Base-by-base conservation (phyloP, 345 rosid genomes). In the Brassica nigra region DNA sequence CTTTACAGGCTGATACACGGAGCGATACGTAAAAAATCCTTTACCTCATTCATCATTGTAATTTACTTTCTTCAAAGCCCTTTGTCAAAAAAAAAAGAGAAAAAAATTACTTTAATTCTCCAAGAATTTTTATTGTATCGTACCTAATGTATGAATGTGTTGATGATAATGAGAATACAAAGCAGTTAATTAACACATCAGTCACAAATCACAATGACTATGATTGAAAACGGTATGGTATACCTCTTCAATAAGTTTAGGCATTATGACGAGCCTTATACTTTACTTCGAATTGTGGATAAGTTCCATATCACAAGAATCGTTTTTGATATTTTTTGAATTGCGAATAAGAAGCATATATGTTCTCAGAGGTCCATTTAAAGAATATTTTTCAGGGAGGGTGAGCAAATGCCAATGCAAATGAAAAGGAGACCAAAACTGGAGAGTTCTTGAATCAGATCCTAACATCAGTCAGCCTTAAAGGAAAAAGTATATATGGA, bases 1-100 rank as follows among this genome's bases (percentile, higher is more conserved):
- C 63, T 82, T 85, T 36, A 62, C 89, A 95, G 99, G 97, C 83
- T 29, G 97, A 88, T 83, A 82, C 77, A 49, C 91, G 99, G 97
- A 95, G 99, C 8, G 76, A 80, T 75, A 70, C 36, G 2, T 80
- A 28, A 80, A 23, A 23, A 27, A 7, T 6, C 39, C 68, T 59
- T 66, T 20, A 18, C 57, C 61, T 29, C 63, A 8, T 16, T 78
- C 61, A 0, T 16, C 33, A 29, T 8, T 71, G 18, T 33, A 52
- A 28, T 9, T 14, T 31, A n/a, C 15, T 58, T 66, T 61, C 54
- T 23, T 23, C 27, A 23, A 23, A 23, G 27, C 27, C 27, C 27
- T 23, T 23, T 23, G 27, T 23, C 27, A 23, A 23, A 23, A 23
- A 23, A 23, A 23, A 23, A 23, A 23, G 27, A 23, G 27, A 23